These are phyloP conservation scores for Pseudogymnoascus sp. DNA, from an alignment of 2,329 filamentous ascomycete species.

Conservation along the genomic window DNA sequence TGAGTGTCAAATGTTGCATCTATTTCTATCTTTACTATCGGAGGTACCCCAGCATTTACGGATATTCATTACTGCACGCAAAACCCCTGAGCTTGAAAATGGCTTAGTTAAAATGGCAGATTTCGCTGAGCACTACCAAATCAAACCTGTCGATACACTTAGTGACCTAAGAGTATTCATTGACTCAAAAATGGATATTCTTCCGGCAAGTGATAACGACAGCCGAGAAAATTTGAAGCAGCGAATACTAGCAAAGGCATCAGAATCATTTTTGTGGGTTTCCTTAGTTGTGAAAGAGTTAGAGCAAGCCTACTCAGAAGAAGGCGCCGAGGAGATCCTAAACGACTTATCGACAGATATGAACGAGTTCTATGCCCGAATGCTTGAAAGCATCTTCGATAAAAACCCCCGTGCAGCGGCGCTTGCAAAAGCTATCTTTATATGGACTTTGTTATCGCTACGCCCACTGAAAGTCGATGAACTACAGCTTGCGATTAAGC, in stretches of 20 bases:
- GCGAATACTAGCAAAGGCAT: constrained; percentile 24
- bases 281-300: constrained; percentile 29
- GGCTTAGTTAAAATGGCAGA: background rate
- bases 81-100: background rate
- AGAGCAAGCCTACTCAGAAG: constrained; percentile 19
- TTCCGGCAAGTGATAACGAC: constrained; percentile 14
- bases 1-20: constrained; percentile 25
- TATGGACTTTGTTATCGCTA: constrained; percentile 24
- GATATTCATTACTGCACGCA: constrained; percentile 28
- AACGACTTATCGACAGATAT: constrained; percentile 30
- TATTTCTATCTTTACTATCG: constrained; percentile 24
- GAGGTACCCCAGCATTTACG: constrained; percentile 4
- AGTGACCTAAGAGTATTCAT: constrained; percentile 26
- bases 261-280: constrained; percentile 30
- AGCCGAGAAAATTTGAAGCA: constrained; percentile 14
- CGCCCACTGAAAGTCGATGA: constrained; percentile 23
- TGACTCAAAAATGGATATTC: constrained; percentile 16
- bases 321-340: constrained; percentile 26
- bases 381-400: constrained; percentile 12
- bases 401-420: constrained; percentile 19
- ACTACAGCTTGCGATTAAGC: constrained; percentile 24
- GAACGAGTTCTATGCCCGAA: constrained; percentile 17
- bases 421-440: constrained; percentile 25
- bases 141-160: constrained; percentile 20
- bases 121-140: constrained; percentile 11